Evolutionary conservation across 345 rosid genomes (phyloP), one percentile per base, ranked within the genome.

Genomic region (Moricandia moricandioides): DNA sequence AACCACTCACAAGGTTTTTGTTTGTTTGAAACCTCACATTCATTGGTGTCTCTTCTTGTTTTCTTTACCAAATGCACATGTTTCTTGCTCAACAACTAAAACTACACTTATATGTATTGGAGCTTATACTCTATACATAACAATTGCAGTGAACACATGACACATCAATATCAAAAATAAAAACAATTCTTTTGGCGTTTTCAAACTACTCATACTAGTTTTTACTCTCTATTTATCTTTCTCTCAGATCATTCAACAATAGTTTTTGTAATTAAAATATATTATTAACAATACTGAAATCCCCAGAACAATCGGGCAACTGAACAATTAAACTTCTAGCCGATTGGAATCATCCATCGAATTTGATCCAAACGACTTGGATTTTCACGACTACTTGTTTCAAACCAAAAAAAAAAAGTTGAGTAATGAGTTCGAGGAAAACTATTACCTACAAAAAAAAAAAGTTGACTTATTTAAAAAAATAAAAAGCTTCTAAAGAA

Each of bases 171-270:
- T 52, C 62, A 24, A 62, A 34, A 52, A 27, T 1, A 13, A 45
- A 40, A 21, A 21, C 24, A 59, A 74, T 56, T 65, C 77, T 65
- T 66, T 66, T 74, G 72, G 60, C 60, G 72, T 58, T 74, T 57
- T 74, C 66, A 33, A 66, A 74, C 72, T 66, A 58, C 65, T 65
- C 77, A 11, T 13, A 4, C 31, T n/a, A 8, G 10, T 35, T 47
- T 63, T 26, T 16, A 8, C 29, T 14, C 34, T 9, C 1, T 21
- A 21, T 21, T 21, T 2, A 21, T 21, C 24, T 21, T 21, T 11
- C 43, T 8, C 30, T 17, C 47, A 6, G 30, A 29, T 58, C 55
- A 49, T 17, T 26, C 57, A 17, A 51, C 1, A n/a, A 64, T 26
- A 21, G 45, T 3, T 39, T 39, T 39, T 9, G 10, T 21, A 9